phyloP scores from a whole-genome alignment of 257 asterid genomes.

The Solanum chaucha region DNA sequence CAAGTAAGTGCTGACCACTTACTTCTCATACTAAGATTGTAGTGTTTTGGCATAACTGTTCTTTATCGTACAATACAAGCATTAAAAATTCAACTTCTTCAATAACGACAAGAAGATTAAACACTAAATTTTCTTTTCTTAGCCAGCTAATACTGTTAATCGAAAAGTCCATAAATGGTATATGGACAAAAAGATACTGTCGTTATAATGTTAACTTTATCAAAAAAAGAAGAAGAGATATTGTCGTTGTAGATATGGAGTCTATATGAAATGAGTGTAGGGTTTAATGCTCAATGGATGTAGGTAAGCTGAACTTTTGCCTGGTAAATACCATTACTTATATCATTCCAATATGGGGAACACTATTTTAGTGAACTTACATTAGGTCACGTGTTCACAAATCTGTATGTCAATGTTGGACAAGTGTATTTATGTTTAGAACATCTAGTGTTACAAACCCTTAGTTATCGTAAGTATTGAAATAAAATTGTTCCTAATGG shows the following conservation, averaged over 20 bases:
- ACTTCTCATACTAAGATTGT: background rate
- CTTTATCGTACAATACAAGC: background rate
- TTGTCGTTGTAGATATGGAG: background rate
- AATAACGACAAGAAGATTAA: background rate
- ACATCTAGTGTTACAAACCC: background rate
- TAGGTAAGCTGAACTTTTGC: background rate
- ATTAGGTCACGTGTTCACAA: background rate
- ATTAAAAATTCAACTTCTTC: background rate
- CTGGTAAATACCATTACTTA: background rate
- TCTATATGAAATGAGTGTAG: background rate
- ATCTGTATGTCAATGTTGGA: background rate
- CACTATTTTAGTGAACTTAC: background rate
- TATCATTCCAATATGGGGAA: background rate
- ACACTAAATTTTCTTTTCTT: background rate
- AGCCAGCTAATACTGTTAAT: background rate
- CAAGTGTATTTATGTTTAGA: background rate
- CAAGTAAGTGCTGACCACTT: background rate
- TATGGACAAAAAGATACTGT: background rate
- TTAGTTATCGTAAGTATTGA: background rate
- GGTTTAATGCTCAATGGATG: background rate
- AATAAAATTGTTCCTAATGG: background rate
- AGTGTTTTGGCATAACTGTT: background rate
- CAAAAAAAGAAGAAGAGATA: background rate
- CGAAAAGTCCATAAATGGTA: background rate
- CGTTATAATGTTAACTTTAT: background rate